Conservation (phyloP, 2,329 filamentous ascomycete species). For the Neofusicoccum sp. region DNA sequence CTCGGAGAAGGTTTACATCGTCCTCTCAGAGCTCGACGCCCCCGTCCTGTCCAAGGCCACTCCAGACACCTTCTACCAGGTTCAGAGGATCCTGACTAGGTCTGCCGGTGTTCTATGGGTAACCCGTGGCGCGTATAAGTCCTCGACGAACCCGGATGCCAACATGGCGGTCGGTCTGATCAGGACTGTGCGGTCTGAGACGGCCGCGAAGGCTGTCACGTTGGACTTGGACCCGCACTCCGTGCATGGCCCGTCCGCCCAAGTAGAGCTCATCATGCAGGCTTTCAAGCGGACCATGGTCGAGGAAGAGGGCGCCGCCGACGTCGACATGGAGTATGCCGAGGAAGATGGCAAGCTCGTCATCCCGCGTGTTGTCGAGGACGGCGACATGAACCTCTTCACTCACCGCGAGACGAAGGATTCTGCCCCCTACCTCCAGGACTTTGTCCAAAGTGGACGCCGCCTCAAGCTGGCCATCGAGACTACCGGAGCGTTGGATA, state of each 20-base stretch:
- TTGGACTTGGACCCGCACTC: slow-evolving; percentile 17
- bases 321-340: slow-evolving; percentile 18
- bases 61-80: neutral
- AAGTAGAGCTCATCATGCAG: slow-evolving; percentile 9
- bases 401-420: slow-evolving; percentile 1
- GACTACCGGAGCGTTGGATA: slow-evolving; percentile 12
- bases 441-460: neutral
- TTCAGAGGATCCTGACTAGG: slow-evolving; percentile 11
- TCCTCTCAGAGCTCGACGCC: slow-evolving; percentile 3
- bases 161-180: slow-evolving; percentile 18
- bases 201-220: slow-evolving; percentile 6
- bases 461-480: slow-evolving; percentile 10
- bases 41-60: neutral
- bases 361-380: slow-evolving; percentile 13
- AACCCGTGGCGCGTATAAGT: slow-evolving; percentile 8
- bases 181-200: slow-evolving; percentile 17
- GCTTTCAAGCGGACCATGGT: slow-evolving; percentile 5
- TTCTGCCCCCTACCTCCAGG: slow-evolving; percentile 8
- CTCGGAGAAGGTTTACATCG: neutral
- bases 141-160: neutral
- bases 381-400: slow-evolving; percentile 11
- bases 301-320: neutral
- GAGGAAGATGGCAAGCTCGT: slow-evolving; percentile 9
- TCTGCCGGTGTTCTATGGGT: slow-evolving; percentile 17
- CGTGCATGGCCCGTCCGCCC: neutral